Base-by-base conservation (phyloP, 768 basidiomycete genomes). In the Leccinellum rugosiceps region DNA sequence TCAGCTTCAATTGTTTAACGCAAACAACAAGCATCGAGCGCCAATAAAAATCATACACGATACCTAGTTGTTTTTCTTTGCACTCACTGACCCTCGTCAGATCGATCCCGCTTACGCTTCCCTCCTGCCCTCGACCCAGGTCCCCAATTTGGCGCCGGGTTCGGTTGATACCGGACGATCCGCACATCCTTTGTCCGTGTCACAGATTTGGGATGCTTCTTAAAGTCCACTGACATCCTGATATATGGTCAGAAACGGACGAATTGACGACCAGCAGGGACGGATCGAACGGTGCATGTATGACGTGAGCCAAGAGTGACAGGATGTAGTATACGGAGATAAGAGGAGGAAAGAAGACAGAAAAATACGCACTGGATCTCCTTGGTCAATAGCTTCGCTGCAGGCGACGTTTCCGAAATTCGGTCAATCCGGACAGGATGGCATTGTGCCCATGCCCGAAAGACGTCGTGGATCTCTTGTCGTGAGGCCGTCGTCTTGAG, bases 111-210 rank as follows among this genome's bases (percentile, higher is more conserved):
- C 60, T 76, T 67, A 46, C 62, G 67, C n/a, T 74, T 73, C 25
- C 71, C 70, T 21, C 66, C 74, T 4, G 89, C 88, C 65, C 80
- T 87, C 53, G 80, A 79, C 15, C 83, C 90, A 0, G 96, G 97
- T 0, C 96, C 96, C 97, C 97, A 99, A 69, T 97, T 81, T 2
- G 85, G 80, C n/a, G 84, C 80, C 5, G 96, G 97, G 67, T 97
- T 98, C 59, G 84, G 83, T 71, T 96, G 94, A 73, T 95, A 97
- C 38, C 93, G 80, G 1, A 95, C 90, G 7, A 96, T 75, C 62
- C 91, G 92, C 56, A 90, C 76, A 55, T 84, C 83, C 19, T 82
- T 81, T 6, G 85, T 80, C 14, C 80, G 72, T 8, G 82, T 83
- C 3, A 82, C 77, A 1, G 85, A 81, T 4, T 82, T 76, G 0